Conservation (phyloP, 2,329 filamentous ascomycete species). For the Ceratocystis albifundus region DNA sequence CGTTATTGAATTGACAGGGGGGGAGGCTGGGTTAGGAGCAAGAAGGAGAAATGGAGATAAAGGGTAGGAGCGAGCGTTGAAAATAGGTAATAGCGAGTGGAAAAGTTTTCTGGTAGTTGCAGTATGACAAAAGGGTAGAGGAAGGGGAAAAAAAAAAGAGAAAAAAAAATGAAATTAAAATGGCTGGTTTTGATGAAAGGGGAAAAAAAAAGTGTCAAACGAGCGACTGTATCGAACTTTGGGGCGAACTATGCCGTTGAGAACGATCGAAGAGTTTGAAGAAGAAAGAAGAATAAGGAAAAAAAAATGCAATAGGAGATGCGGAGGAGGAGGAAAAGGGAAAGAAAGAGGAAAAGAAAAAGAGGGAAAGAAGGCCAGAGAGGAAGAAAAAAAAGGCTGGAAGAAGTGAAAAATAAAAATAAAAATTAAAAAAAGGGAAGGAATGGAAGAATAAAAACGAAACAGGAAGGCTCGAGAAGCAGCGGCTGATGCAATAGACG, state of each 20-base stretch:
- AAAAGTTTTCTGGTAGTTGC: neutral
- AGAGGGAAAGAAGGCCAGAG: neutral
- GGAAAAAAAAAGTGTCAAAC: slow-evolving; percentile 18
- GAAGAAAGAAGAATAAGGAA: slow-evolving; percentile 9
- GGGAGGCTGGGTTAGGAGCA: neutral
- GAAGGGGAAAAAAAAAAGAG: slow-evolving; percentile 8
- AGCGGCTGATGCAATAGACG: neutral
- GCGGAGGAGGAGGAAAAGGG: neutral
- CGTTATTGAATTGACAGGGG: slow-evolving; percentile 7
- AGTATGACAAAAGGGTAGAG: neutral
- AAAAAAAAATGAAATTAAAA: slow-evolving; percentile 8
- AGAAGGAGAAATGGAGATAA: neutral
- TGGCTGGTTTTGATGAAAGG: neutral
- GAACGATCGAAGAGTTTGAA: neutral
- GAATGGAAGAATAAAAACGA: neutral
- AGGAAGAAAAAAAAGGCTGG: neutral
- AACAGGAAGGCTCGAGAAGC: neutral
- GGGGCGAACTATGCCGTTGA: neutral
- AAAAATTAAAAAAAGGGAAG: neutral
- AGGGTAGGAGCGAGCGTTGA: neutral
- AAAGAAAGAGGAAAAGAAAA: neutral
- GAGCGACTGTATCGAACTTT: slow-evolving; percentile 19
- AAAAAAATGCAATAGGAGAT: slow-evolving; percentile 8
- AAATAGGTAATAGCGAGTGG: neutral
- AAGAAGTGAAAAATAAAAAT: neutral